Evolutionary conservation across 2,329 filamentous ascomycete species (phyloP), one percentile per base, ranked within the genome.

Genomic region (Penicillium psychrosexuale): DNA sequence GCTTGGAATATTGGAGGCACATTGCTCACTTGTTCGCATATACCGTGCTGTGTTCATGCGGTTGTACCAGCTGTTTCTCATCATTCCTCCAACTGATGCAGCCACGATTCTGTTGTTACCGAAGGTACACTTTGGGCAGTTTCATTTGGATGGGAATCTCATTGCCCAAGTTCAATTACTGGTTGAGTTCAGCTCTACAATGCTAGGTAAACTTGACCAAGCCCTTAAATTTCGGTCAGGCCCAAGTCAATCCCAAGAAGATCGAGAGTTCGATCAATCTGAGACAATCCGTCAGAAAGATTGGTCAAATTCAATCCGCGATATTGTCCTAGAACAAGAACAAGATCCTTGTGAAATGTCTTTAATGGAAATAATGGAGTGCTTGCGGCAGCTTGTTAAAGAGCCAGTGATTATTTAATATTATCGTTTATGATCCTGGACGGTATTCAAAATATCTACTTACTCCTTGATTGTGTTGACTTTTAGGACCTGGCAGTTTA

Each of bases 61-160:
- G 9, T 44, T 65, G 5, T 61, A 64, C 42, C 62, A 61, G 19
- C 30, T 58, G 0, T 57, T 64, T 40, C 51, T 64, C 8, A 52
- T 58, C 15, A 36, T 59, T 9, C 51, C 61, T 6, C 62, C 57
- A 5, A 30, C 19, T 9, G 56, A 64, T 17, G 58, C 54, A 4
- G 47, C 44, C 8, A 27, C 33, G 1, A 54, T 63, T 37, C 15
- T 63, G 5, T 13, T 59, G 7, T 34, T 65, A 8, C 55, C 62
- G 1, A 57, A 24, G 19, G 39, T 58, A 4, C 51, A 44, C 1
- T 53, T 57, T 8, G 59, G 54, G 5, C 48, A 59, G 2, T 47
- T 49, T 38, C 24, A 50, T 3, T 51, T 62, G 51, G 50, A 61
- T 5, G 48, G 53, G 17, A 56, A 49, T 13, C 24, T 62, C 2